A percentile compares a stretch with the other conserved stretches of the same genome.
Evolutionary conservation across 768 basidiomycete species (phyloP).

Genomic region (Rhodocollybia butyracea): DNA sequence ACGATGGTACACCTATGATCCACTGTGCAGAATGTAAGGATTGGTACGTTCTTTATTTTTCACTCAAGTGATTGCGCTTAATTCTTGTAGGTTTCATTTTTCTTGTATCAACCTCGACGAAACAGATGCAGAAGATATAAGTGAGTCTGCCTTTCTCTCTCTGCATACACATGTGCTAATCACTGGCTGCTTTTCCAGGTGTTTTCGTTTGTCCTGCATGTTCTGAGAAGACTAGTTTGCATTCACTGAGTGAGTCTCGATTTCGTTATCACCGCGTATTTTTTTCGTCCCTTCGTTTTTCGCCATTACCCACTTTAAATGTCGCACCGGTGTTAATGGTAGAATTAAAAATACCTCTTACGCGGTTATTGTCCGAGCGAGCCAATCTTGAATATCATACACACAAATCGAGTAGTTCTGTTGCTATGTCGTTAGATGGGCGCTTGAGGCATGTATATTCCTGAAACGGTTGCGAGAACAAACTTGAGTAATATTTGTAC

Average conservation of each 20-base stretch:
- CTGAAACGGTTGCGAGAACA: too few relatives aligned
- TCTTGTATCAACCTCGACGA: slow-evolving; percentile 64
- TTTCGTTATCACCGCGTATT: slow-evolving; percentile 16
- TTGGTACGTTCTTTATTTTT: slow-evolving; percentile 48
- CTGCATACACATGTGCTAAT: slow-evolving; percentile 5
- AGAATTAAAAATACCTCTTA: background rate
- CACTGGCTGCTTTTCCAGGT: slow-evolving; percentile 33
- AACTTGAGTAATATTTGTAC: background rate
- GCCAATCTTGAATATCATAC: background rate
- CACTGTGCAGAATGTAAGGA: slow-evolving; percentile 66
- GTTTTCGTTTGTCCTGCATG: slow-evolving; percentile 58
- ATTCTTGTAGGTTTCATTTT: slow-evolving; percentile 71
- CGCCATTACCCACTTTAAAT: background rate
- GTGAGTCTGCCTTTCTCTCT: slow-evolving; percentile 42
- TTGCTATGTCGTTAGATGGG: background rate
- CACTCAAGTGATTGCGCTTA: slow-evolving; percentile 8
- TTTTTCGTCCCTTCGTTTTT: background rate
- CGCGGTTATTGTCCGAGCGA: background rate
- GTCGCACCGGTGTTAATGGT: slow-evolving; percentile 3
- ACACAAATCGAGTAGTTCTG: background rate
- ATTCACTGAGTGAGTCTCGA: slow-evolving; percentile 72
- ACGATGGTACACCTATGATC: slow-evolving; percentile 84
- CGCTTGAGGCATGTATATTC: too few relatives aligned
- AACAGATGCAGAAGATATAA: slow-evolving; percentile 71
- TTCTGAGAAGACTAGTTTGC: slow-evolving; percentile 57